Conservation (phyloP, 2,329 filamentous ascomycete genomes). For the Diaporthe ilicicola region DNA sequence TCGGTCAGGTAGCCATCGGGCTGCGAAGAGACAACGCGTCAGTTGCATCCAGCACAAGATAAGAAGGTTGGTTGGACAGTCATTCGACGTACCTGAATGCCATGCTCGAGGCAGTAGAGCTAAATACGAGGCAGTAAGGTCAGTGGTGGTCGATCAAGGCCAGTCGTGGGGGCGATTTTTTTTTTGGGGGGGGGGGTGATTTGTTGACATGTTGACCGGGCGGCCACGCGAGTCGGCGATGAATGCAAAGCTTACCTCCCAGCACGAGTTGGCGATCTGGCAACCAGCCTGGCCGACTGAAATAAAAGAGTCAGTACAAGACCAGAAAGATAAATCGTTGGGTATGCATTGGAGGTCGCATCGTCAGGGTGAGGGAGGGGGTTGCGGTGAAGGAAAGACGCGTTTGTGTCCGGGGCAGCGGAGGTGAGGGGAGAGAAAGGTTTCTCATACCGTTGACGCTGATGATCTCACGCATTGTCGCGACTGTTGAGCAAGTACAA, state of each 20-base stretch:
- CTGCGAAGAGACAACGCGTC: constrained; percentile 58
- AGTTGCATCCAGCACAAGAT: constrained; percentile 36
- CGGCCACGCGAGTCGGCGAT: constrained; percentile 28
- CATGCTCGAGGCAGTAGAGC: constrained; percentile 99
- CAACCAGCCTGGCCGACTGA: constrained; percentile 99
- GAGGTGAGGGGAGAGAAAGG: constrained; percentile 39
- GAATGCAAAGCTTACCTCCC: constrained; percentile 82
- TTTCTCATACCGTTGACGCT: constrained; percentile 88
- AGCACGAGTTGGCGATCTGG: constrained; percentile 99
- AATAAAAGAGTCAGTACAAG: constrained; percentile 62
- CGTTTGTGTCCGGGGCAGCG: constrained; percentile 39
- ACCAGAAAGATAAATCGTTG: constrained; percentile 23
- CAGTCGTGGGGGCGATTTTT: neutral
- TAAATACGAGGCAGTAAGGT: constrained; percentile 51
- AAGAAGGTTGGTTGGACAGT: constrained; percentile 11
- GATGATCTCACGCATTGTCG: constrained; percentile 98
- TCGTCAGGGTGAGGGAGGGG: constrained; percentile 22
- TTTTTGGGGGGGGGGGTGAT: constrained; percentile 18
- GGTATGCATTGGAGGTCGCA: constrained; percentile 35
- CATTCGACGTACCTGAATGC: constrained; percentile 82
- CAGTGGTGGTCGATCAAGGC: constrained; percentile 33
- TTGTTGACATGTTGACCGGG: constrained; percentile 33
- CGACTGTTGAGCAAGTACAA: constrained; percentile 36
- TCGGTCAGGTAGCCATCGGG: constrained; percentile 98
- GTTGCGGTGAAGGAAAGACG: constrained; percentile 52